Percentiles rank a stretch among this genome's conserved stretches.
Conservation (phyloP, 2,329 filamentous ascomycete species). For the Fusarium humuli region DNA sequence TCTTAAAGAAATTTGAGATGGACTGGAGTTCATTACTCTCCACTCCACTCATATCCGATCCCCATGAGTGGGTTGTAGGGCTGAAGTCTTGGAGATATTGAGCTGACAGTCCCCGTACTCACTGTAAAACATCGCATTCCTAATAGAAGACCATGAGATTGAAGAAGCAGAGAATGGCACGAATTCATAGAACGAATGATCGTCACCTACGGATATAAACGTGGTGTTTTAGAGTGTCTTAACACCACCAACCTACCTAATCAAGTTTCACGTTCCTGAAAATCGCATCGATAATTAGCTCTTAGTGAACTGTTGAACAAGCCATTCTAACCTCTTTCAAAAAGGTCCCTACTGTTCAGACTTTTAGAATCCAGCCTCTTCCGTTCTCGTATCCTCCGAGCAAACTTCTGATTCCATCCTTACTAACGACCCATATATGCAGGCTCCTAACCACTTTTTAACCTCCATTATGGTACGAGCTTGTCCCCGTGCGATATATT, state of each 20-base stretch:
- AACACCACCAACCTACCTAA: constrained; percentile 3
- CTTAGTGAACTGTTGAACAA: background rate
- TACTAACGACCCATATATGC: background rate
- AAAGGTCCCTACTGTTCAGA: background rate
- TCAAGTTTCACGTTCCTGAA: constrained; percentile 1
- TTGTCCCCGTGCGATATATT: background rate
- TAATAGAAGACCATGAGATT: background rate
- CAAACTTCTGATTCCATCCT: constrained; percentile 3
- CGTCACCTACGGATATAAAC: background rate
- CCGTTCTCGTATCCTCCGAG: background rate
- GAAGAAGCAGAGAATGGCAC: background rate
- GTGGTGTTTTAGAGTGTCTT: background rate
- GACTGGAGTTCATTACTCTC: constrained; percentile 7
- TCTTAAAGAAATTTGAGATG: background rate
- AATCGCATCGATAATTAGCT: background rate
- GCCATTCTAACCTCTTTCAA: background rate
- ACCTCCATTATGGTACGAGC: background rate
- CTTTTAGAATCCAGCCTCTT: constrained; percentile 21
- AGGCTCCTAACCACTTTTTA: constrained; percentile 3
- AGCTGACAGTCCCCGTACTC: background rate
- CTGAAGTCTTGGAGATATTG: constrained; percentile 18
- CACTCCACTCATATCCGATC: constrained; percentile 3
- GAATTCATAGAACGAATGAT: background rate
- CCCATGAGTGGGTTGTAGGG: constrained; percentile 31
- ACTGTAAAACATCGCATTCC: constrained; percentile 3